phyloP scores from a whole-genome alignment of 208 protist genomes.

The Trypanosoma mega region DNA sequence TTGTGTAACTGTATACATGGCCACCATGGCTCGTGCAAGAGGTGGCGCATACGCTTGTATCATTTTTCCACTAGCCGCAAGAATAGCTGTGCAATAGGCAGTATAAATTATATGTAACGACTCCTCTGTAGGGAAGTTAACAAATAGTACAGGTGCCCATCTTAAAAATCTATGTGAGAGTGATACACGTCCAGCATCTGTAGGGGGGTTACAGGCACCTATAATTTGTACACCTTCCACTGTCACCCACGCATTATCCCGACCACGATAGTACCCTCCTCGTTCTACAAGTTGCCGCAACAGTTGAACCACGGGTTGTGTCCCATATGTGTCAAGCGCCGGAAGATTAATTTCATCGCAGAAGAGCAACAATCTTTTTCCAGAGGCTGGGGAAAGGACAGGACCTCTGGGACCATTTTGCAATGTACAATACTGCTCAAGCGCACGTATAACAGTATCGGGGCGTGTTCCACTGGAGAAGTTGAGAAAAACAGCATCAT shows the following conservation, averaged over 20 bases:
- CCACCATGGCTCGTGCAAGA: conserved; percentile 95
- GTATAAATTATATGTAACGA: conserved; percentile 98
- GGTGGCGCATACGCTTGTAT: conserved; percentile 39
- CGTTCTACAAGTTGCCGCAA: conserved; percentile 98
- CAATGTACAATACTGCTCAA: conserved; percentile 97
- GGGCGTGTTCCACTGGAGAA: conserved; percentile 98
- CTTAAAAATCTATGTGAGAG: conserved; percentile 96
- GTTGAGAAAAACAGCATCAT: conserved; percentile 97
- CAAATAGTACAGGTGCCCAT: conserved; percentile 97
- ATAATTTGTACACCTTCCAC: conserved; percentile 97
- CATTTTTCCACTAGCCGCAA: conserved; percentile 75
- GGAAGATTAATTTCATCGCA: conserved; percentile 99
- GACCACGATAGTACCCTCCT: conserved; percentile 94
- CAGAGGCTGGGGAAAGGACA: conserved; percentile 86
- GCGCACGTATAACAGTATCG: conserved; percentile 95
- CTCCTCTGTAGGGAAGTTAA: conserved; percentile 97
- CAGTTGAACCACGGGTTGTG: conserved; percentile 97
- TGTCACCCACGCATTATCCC: conserved; percentile 93
- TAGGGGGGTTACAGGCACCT: conserved; percentile 98
- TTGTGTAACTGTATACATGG: conserved; percentile 94
- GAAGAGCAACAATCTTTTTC: conserved; percentile 97
- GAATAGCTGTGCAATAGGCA: conserved; percentile 96
- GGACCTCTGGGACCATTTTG: conserved; percentile 88
- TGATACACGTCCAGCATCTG: conserved; percentile 96
- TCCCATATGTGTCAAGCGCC: conserved; percentile 96